Base-by-base conservation (phyloP, 2,329 filamentous ascomycete species). In the Nothophoma quercina region DNA sequence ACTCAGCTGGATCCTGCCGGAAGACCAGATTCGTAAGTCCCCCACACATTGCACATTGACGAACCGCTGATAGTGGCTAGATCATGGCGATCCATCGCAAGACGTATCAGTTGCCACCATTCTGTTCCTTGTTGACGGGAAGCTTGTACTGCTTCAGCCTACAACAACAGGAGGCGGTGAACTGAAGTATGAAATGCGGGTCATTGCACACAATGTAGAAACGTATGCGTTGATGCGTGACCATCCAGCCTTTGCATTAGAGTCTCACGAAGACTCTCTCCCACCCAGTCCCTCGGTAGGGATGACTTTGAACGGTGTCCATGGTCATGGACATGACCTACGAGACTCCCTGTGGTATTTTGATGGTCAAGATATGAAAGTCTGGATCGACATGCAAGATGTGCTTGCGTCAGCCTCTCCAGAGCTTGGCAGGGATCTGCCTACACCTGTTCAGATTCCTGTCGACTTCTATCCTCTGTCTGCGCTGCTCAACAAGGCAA, bases 381-480 rank as follows among this genome's bases (percentile, higher is more conserved):
- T 90, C 3, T 99, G 95, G 95, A 86, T 90, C 19, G 91, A 96
- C 69, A 86, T 96, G 32, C 87, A 92, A 60, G 90, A 95, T 55
- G 86, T 98, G 23, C 78, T 98, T 32, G 83, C 87, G 28, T 88
- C 88, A 16, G 85, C 87, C 19, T 85, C 87, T 7, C 78, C 81
- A 29, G 88, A 90, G 56, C 75, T 84, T 19, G 81, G 82, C 10
- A 84, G 86, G 56, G 90, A 96, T 44, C 74, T 96, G 3, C 88
- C 90, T 2, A 81, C 84, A 7, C 85, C 90, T 2, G 87, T 96
- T 9, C 85, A 88, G 19, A 85, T 98, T 48, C 84, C 89, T 0
- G 81, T 96, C n/a, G 95, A 99, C 73, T 99, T 98, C 73, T 98
- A 98, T 67, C 95, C 95, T 0, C 78, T 98, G 12, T 96, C 93